Evolutionary conservation across 345 rosid species (phyloP).

Genomic region (Moricandia arvensis): DNA sequence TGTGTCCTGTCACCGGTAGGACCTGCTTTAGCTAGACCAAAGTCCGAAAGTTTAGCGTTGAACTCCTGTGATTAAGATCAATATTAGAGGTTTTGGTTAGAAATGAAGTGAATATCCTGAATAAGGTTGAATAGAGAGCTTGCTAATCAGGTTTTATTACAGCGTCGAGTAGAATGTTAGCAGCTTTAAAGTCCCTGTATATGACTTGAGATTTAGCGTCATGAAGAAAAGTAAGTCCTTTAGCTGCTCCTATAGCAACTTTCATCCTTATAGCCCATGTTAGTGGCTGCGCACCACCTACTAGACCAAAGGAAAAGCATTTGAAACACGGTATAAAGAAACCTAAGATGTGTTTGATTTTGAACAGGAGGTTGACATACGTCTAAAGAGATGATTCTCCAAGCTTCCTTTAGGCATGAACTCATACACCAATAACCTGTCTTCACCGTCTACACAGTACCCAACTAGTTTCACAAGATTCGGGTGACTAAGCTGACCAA

Average conservation of each 20-base stretch:
- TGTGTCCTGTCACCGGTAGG: slow-evolving; percentile 97
- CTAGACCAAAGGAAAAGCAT: background rate
- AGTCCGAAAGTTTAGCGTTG: slow-evolving; percentile 88
- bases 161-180: slow-evolving; percentile 87
- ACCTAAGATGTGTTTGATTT: background rate
- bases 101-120: background rate
- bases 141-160: slow-evolving; percentile 42
- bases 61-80: slow-evolving; percentile 58
- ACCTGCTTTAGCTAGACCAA: slow-evolving; percentile 97
- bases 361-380: slow-evolving; percentile 15
- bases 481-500: slow-evolving; percentile 91
- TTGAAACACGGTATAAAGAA: background rate
- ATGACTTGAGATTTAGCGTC: slow-evolving; percentile 91
- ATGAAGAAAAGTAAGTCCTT: slow-evolving; percentile 89
- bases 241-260: slow-evolving; percentile 95
- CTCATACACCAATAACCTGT: slow-evolving; percentile 82
- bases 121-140: background rate
- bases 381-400: slow-evolving; percentile 74
- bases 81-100: background rate
- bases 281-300: slow-evolving; percentile 91
- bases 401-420: slow-evolving; percentile 97
- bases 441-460: slow-evolving; percentile 80
- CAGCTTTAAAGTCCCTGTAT: slow-evolving; percentile 95
- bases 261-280: slow-evolving; percentile 90
- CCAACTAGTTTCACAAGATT: slow-evolving; percentile 92